These are phyloP conservation scores for Veloboletus limbatus DNA, from an alignment of 1,284 basidiomycete genomes.

Conservation along the genomic window DNA sequence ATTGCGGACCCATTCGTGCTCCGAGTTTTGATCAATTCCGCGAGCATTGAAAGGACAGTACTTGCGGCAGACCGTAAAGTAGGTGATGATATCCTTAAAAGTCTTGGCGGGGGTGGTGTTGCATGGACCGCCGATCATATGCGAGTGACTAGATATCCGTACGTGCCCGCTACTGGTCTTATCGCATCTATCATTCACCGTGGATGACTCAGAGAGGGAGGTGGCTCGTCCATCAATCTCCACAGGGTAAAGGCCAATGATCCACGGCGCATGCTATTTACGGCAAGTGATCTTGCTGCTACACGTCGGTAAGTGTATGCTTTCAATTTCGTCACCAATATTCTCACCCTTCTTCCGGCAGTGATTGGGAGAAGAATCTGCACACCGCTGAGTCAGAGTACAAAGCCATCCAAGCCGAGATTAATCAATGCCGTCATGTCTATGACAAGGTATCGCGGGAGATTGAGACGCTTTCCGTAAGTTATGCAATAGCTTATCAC, in stretches of 20 bases:
- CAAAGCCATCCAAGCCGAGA: constrained; percentile 19
- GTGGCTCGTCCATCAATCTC: constrained; percentile 46
- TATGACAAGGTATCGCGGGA: constrained; percentile 20
- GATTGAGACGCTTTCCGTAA: constrained; percentile 23
- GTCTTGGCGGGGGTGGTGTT: constrained; percentile 45
- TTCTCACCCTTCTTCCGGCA: constrained; percentile 8
- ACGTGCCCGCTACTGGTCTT: constrained; percentile 27
- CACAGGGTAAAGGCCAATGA: constrained; percentile 40
- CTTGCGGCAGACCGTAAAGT: constrained; percentile 61
- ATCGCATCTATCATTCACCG: constrained; percentile 6
- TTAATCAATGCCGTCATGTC: constrained; percentile 17
- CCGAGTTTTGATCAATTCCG: constrained; percentile 78
- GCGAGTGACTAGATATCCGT: constrained; percentile 61
- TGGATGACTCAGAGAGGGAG: constrained; percentile 52
- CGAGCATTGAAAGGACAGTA: constrained; percentile 69
- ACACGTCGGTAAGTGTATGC: constrained; percentile 33
- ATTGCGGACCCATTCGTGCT: constrained; percentile 73
- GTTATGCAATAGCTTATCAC: neutral
- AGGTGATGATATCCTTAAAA: constrained; percentile 53
- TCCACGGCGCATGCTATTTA: constrained; percentile 49
- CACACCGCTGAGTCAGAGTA: constrained; percentile 27
- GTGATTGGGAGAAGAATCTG: constrained; percentile 30
- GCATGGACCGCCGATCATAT: constrained; percentile 63
- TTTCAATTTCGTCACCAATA: neutral
- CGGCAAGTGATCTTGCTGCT: constrained; percentile 34